These are phyloP conservation scores for Ophiostoma novo-ulmi DNA, from an alignment of 2,329 filamentous ascomycete genomes.

Conservation along the genomic window DNA sequence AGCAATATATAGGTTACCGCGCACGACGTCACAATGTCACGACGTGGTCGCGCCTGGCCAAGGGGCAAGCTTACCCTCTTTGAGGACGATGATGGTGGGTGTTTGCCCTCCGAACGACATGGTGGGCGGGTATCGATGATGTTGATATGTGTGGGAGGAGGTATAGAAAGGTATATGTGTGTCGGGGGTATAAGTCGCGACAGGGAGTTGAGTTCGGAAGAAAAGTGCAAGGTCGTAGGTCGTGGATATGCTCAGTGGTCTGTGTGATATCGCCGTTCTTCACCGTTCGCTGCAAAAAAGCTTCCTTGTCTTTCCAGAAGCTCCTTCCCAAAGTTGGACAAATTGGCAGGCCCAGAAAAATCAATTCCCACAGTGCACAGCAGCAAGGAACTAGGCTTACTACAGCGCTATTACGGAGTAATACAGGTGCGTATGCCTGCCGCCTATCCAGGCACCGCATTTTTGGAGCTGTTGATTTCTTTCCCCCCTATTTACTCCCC, in stretches of 20 bases:
- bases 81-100: constrained; percentile 95
- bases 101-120: constrained; percentile 98
- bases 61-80: constrained; percentile 63
- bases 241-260: background rate
- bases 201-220: background rate
- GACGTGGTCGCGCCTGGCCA: constrained; percentile 21
- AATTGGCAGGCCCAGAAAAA: constrained; percentile 9
- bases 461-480: constrained; percentile 17
- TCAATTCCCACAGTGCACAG: constrained; percentile 11
- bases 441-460: constrained; percentile 17
- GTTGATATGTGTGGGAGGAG: background rate
- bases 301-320: constrained; percentile 15
- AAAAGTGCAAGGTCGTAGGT: constrained; percentile 2
- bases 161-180: background rate
- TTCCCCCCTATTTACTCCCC: constrained; percentile 18
- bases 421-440: constrained; percentile 1
- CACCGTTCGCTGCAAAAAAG: constrained; percentile 18
- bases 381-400: background rate
- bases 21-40: background rate
- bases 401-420: background rate
- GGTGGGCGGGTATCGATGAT: constrained; percentile 30
- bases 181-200: background rate
- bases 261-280: constrained; percentile 7
- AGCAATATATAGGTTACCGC: constrained; percentile 36
- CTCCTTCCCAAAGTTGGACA: background rate